These are phyloP conservation scores for Juglanconis sp. DNA, from an alignment of 2,329 filamentous ascomycete genomes.

Conservation along the genomic window DNA sequence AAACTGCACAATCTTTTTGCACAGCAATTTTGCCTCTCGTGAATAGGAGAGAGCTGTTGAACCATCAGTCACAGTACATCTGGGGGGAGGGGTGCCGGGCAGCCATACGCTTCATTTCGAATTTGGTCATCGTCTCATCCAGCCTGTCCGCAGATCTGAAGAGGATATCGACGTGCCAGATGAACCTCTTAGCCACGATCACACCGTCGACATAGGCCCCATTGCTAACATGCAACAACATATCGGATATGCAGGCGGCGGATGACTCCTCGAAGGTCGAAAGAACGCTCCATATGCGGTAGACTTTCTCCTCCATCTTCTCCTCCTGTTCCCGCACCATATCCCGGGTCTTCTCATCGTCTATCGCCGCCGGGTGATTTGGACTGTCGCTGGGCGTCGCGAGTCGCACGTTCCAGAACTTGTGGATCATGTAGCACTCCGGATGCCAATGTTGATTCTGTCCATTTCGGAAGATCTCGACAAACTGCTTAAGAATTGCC, in stretches of 20 bases:
- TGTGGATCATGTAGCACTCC: conserved; percentile 99
- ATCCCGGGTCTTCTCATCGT: conserved; percentile 63
- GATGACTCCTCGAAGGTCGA: conserved; percentile 97
- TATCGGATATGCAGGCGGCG: conserved; percentile 96
- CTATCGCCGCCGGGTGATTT: conserved; percentile 37
- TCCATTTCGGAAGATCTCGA: conserved; percentile 96
- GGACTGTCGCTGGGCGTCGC: conserved; percentile 56
- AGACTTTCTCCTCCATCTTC: conserved; percentile 95
- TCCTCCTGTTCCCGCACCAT: conserved; percentile 83
- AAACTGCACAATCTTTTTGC: conserved; percentile 98
- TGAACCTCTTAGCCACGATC: conserved; percentile 91
- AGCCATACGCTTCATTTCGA: conserved; percentile 70
- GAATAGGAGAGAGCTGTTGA: conserved; percentile 77
- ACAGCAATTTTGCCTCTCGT: conserved; percentile 96
- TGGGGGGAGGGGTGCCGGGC: background rate
- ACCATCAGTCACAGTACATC: conserved; percentile 22
- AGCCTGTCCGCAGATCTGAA: conserved; percentile 86
- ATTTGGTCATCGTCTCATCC: conserved; percentile 65
- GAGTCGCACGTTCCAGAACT: conserved; percentile 97
- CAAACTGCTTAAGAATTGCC: conserved; percentile 96
- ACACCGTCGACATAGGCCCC: conserved; percentile 94
- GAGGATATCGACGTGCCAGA: conserved; percentile 89
- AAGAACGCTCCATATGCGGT: conserved; percentile 95
- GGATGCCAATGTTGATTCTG: conserved; percentile 99
- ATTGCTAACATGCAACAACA: conserved; percentile 97